Evolutionary conservation across 2,329 filamentous ascomycete genomes (phyloP).

Genomic region (Huntiella bhutanensis): DNA sequence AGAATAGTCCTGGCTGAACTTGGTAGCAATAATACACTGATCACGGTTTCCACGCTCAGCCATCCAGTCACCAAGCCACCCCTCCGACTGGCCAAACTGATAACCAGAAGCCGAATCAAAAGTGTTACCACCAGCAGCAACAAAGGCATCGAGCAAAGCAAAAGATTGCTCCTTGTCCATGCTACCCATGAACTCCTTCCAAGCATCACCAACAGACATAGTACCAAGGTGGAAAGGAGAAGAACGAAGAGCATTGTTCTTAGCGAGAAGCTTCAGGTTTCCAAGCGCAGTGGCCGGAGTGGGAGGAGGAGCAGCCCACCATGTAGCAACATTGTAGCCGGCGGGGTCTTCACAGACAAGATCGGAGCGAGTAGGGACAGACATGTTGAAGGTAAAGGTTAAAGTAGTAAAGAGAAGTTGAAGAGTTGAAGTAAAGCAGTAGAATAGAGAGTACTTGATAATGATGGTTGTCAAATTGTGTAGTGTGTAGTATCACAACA

Average conservation of each 20-base stretch:
- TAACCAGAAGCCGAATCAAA: conserved; percentile 46
- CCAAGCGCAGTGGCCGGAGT: conserved; percentile 29
- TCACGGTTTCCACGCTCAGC: conserved; percentile 29
- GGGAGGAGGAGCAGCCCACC: conserved; percentile 16
- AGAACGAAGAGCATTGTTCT: conserved; percentile 30
- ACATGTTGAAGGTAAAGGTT: too few relatives aligned
- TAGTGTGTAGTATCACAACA: too few relatives aligned
- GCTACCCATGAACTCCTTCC: conserved; percentile 27
- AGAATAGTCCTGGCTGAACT: conserved; percentile 33
- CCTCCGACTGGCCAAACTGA: conserved; percentile 37
- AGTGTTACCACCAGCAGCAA: conserved; percentile 43
- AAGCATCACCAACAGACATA: conserved; percentile 32
- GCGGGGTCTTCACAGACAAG: too few relatives aligned
- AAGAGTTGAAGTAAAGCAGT: too few relatives aligned
- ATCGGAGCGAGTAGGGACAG: too few relatives aligned
- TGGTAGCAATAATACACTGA: conserved; percentile 34
- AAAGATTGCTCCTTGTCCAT: conserved; percentile 36
- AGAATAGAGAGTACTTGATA: too few relatives aligned
- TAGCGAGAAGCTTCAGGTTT: conserved; percentile 31
- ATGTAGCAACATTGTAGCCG: too few relatives aligned
- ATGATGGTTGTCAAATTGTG: too few relatives aligned
- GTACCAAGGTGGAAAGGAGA: conserved; percentile 25
- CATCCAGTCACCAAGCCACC: conserved; percentile 40
- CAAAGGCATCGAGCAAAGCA: conserved; percentile 38
- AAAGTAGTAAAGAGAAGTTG: too few relatives aligned